Conservation (phyloP, 805 yeast species). For the Monosporozyma solicola region DNA sequence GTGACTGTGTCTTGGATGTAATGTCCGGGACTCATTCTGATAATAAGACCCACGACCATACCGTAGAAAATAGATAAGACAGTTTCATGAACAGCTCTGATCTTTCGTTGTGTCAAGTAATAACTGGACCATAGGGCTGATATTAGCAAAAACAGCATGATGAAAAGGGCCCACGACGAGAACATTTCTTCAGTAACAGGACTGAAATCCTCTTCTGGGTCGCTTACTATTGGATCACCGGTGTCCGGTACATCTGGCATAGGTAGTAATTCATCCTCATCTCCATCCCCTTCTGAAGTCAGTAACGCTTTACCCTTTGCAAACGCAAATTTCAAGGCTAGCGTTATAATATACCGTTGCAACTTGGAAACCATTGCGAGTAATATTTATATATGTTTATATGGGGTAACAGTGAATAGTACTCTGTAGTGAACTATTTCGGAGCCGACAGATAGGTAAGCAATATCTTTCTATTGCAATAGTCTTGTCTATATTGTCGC, state of each 20-base stretch:
- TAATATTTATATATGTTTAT: too few species aligned
- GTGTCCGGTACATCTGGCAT: constrained; percentile 20
- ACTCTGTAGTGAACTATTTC: not conserved
- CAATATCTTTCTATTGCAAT: not conserved
- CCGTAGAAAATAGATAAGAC: constrained; percentile 94
- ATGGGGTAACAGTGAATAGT: not conserved
- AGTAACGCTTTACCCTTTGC: constrained; percentile 1
- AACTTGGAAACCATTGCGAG: not conserved
- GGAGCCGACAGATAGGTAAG: not conserved
- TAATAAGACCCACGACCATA: constrained; percentile 87
- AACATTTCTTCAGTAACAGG: constrained; percentile 93
- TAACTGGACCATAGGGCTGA: constrained; percentile 94
- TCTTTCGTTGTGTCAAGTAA: constrained; percentile 80
- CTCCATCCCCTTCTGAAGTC: constrained; percentile 16
- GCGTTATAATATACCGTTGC: constrained; percentile 2
- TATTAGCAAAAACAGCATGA: constrained; percentile 67
- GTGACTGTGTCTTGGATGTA: constrained; percentile 95
- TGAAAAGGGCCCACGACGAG: constrained; percentile 95
- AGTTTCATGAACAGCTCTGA: constrained; percentile 95
- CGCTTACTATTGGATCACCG: constrained; percentile 36
- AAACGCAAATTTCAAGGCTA: constrained; percentile 1
- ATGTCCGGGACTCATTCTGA: constrained; percentile 90
- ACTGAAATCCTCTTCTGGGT: constrained; percentile 56
- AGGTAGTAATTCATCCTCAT: constrained; percentile 35
- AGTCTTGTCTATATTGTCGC: not conserved